Evolutionary conservation across 495 filamentous ascomycete genomes (phyloP).

Genomic region (Aspergillus hancockii): DNA sequence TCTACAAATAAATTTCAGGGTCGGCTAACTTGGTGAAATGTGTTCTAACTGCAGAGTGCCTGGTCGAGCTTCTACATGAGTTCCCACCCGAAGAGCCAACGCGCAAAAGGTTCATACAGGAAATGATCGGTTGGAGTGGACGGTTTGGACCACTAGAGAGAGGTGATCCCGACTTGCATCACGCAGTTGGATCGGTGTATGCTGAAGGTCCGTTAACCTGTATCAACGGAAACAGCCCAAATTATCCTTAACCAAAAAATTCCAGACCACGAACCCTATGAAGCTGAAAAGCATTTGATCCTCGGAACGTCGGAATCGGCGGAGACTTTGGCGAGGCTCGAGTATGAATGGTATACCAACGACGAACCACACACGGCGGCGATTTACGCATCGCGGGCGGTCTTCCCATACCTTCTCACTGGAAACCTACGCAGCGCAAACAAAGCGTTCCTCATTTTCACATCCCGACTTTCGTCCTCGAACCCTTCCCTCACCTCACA

Average conservation of each 20-base stretch:
- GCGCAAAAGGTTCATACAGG: constrained; percentile 85
- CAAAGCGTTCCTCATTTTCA: constrained; percentile 78
- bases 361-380: constrained; percentile 88
- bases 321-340: constrained; percentile 73
- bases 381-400: constrained; percentile 83
- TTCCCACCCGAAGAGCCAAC: constrained; percentile 85
- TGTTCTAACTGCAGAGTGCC: constrained; percentile 43
- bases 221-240: background rate
- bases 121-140: constrained; percentile 86
- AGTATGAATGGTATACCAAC: constrained; percentile 90
- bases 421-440: constrained; percentile 90
- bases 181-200: constrained; percentile 84
- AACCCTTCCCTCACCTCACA: constrained; percentile 72
- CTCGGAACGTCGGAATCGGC: constrained; percentile 89
- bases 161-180: constrained; percentile 93
- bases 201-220: constrained; percentile 64
- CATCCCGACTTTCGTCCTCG: constrained; percentile 65
- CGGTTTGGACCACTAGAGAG: constrained; percentile 84
- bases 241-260: constrained; percentile 15
- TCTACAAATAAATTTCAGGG: background rate
- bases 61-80: constrained; percentile 67
- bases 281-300: constrained; percentile 86
- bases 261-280: constrained; percentile 81
- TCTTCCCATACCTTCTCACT: constrained; percentile 88
- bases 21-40: background rate